Conservation (phyloP, 192 early-diverging fungal species). For the Coemansia nantahalensis region DNA sequence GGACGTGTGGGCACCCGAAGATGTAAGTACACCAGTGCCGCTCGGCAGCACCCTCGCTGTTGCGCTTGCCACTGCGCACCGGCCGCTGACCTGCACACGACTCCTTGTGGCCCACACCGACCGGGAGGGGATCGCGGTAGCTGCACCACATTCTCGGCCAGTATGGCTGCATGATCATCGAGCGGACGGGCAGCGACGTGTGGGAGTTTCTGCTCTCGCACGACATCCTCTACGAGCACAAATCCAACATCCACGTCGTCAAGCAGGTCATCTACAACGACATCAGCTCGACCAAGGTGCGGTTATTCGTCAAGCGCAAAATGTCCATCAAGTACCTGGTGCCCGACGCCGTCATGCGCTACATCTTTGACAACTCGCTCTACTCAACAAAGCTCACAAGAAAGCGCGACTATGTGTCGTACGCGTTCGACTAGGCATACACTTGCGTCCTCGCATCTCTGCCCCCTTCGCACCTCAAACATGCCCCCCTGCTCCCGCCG, state of each 20-base stretch:
- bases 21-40: no score
- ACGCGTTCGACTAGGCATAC: constrained; percentile 50
- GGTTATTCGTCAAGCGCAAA: constrained; percentile 87
- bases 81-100: no score
- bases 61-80: no score
- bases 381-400: constrained; percentile 61
- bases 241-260: constrained; percentile 87
- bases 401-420: constrained; percentile 54
- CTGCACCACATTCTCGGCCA: constrained; percentile 86
- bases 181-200: constrained; percentile 91
- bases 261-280: constrained; percentile 98
- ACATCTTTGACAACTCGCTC: constrained; percentile 77
- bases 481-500: no score
- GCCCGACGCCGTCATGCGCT: constrained; percentile 87
- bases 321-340: constrained; percentile 96
- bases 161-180: constrained; percentile 94
- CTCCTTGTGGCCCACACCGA: no score
- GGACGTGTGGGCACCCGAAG: constrained; percentile 80
- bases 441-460: no score
- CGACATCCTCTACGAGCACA: constrained; percentile 85
- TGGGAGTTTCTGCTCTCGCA: constrained; percentile 88
- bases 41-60: no score
- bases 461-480: no score
- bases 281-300: constrained; percentile 95
- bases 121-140: constrained; percentile 9